Percentiles rank a stretch among this genome's conserved stretches.
phyloP scores from a whole-genome alignment of 371 early-diverging fungal species.

The Nematocida ironsii region DNA sequence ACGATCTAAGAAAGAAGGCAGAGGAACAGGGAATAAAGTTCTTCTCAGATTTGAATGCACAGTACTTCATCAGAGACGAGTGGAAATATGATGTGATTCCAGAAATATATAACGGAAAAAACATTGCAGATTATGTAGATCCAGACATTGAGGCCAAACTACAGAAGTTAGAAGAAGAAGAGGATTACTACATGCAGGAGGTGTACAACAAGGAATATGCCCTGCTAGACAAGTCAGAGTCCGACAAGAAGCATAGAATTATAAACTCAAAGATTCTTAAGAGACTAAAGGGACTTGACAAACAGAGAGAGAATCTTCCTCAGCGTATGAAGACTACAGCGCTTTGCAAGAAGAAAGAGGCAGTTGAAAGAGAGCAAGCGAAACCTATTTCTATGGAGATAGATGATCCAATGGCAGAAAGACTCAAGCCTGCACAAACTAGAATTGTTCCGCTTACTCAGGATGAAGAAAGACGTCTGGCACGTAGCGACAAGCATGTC shows the following conservation, averaged over 20 bases:
- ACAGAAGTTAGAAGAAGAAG: constrained; percentile 88
- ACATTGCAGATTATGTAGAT: constrained; percentile 97
- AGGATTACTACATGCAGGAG: constrained; percentile 72
- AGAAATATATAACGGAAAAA: constrained; percentile 98
- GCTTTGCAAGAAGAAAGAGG: constrained; percentile 41
- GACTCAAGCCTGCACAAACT: constrained; percentile 7
- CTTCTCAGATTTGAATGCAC: constrained; percentile 42
- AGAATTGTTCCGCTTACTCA: constrained; percentile 19
- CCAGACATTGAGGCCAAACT: constrained; percentile 78
- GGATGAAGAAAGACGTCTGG: constrained; percentile 8
- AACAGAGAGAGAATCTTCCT: constrained; percentile 40
- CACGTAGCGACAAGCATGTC: constrained; percentile 18
- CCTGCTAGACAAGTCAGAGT: constrained; percentile 59
- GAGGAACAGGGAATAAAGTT: constrained; percentile 45
- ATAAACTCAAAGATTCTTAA: constrained; percentile 52
- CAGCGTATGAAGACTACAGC: constrained; percentile 44
- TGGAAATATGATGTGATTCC: constrained; percentile 97
- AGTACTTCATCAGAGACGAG: constrained; percentile 71
- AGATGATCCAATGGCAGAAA: constrained; percentile 11
- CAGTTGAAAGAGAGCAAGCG: background rate
- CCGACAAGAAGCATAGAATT: constrained; percentile 60
- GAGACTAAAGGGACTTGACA: constrained; percentile 48
- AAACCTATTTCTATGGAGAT: background rate
- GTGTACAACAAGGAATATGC: constrained; percentile 63
- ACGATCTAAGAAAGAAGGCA: constrained; percentile 46